These are phyloP conservation scores for Helminthosporium solani DNA, from an alignment of 2,329 filamentous ascomycete genomes.

Conservation along the genomic window DNA sequence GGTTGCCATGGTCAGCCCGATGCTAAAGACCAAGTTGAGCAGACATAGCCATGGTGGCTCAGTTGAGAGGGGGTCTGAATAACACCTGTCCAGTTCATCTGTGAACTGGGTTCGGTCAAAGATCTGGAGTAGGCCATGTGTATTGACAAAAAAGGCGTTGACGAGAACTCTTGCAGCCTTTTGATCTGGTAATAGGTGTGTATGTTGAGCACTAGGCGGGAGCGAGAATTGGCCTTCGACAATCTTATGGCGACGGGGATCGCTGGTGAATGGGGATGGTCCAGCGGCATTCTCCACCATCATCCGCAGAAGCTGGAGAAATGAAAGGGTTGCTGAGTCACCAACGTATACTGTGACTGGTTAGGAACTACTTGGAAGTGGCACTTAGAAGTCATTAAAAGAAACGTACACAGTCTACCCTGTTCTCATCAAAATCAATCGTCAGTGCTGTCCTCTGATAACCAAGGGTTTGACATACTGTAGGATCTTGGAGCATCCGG, in stretches of 20 bases:
- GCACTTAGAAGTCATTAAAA: background rate
- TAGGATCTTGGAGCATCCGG: conserved; percentile 61
- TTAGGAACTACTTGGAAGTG: conserved; percentile 10
- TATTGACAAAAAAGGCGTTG: conserved; percentile 64
- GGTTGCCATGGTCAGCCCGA: conserved; percentile 61
- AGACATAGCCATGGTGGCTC: conserved; percentile 58
- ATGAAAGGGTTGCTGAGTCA: conserved; percentile 63
- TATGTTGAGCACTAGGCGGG: conserved; percentile 49
- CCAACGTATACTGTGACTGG: conserved; percentile 57
- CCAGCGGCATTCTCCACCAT: conserved; percentile 59
- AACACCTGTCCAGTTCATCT: conserved; percentile 54
- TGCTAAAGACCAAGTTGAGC: conserved; percentile 62
- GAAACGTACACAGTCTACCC: conserved; percentile 56
- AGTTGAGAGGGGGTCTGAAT: conserved; percentile 54
- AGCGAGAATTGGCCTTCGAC: conserved; percentile 56
- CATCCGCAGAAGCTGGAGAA: conserved; percentile 61
- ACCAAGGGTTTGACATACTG: conserved; percentile 13
- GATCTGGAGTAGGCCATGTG: conserved; percentile 61
- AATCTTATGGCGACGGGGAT: conserved; percentile 59
- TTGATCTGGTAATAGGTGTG: conserved; percentile 57
- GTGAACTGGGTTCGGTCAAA: conserved; percentile 57
- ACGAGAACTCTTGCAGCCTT: conserved; percentile 57
- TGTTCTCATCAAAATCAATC: background rate
- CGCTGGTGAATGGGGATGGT: conserved; percentile 58
- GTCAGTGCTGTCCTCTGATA: background rate